These are phyloP conservation scores for Beauveria australis DNA, from an alignment of 2,329 filamentous ascomycete genomes.

Conservation along the genomic window DNA sequence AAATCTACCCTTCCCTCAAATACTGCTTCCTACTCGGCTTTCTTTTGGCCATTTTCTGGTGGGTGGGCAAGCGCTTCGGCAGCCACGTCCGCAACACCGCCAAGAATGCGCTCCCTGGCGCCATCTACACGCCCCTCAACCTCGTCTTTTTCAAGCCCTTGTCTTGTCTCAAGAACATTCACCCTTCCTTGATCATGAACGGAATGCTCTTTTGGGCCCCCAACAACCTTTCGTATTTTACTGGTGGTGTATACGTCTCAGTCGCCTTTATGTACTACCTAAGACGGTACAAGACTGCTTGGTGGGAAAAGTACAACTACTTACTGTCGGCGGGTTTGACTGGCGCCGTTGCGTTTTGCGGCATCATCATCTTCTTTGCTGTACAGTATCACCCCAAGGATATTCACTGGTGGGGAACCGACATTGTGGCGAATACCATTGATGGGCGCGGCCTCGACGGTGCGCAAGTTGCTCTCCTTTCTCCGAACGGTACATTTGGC, in stretches of 20 bases:
- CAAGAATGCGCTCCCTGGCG: constrained; percentile 1
- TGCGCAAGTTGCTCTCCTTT: neutral
- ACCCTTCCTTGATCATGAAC: constrained; percentile 32
- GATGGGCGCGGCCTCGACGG: constrained; percentile 12
- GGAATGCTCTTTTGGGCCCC: constrained; percentile 35
- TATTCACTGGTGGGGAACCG: constrained; percentile 36
- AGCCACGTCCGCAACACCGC: constrained; percentile 9
- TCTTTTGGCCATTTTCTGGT: constrained; percentile 28
- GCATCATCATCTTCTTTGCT: constrained; percentile 34
- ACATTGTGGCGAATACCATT: constrained; percentile 14
- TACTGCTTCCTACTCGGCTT: constrained; percentile 14
- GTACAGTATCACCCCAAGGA: constrained; percentile 28
- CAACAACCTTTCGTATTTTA: constrained; percentile 35
- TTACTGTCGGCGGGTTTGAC: constrained; percentile 32
- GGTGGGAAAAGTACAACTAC: constrained; percentile 40
- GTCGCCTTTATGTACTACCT: constrained; percentile 37
- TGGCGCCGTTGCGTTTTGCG: constrained; percentile 32
- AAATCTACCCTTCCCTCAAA: constrained; percentile 8
- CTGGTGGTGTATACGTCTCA: constrained; percentile 31
- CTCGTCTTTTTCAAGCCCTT: constrained; percentile 17
- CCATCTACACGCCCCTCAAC: constrained; percentile 13
- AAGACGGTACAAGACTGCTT: constrained; percentile 27
- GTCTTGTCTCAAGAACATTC: constrained; percentile 27
- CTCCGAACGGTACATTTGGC: neutral
- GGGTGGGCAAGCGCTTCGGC: constrained; percentile 61